Conservation (phyloP, 225 moss, liverwort and hornwort genomes). For the Polytrichum formosum region DNA sequence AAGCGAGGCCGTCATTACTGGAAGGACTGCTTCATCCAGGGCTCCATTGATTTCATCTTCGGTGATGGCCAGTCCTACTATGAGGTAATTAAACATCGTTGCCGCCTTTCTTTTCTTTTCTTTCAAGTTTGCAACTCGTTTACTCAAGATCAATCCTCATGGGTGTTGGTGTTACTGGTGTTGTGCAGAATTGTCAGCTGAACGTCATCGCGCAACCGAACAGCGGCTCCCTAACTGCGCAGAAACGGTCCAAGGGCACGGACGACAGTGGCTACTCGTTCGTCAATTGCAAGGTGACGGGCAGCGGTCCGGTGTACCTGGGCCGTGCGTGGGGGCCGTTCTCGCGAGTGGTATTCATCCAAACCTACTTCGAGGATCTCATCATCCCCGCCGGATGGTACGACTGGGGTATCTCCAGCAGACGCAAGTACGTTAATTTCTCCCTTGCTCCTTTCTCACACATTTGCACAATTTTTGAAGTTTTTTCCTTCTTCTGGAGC, state of each 20-base stretch:
- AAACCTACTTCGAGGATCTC: slow-evolving; percentile 35
- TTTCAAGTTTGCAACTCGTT: too few relatives aligned
- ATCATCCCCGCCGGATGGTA: slow-evolving; percentile 28
- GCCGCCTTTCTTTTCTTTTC: too few relatives aligned
- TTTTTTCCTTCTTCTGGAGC: background rate
- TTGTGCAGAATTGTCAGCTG: slow-evolving; percentile 36
- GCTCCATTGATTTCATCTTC: slow-evolving; percentile 44
- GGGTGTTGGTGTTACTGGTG: too few relatives aligned
- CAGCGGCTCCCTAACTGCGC: slow-evolving; percentile 42
- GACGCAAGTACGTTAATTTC: slow-evolving; percentile 16
- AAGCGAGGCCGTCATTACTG: slow-evolving; percentile 39
- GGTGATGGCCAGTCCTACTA: slow-evolving; percentile 44
- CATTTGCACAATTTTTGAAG: background rate
- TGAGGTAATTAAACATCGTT: slow-evolving; percentile 13
- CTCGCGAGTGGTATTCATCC: slow-evolving; percentile 48
- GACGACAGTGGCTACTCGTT: slow-evolving; percentile 37
- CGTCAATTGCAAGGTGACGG: slow-evolving; percentile 38
- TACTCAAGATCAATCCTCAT: too few relatives aligned
- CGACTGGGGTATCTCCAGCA: slow-evolving; percentile 23
- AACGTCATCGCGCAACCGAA: slow-evolving; percentile 31
- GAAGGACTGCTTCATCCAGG: slow-evolving; percentile 36
- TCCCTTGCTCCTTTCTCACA: background rate
- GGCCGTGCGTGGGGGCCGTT: slow-evolving; percentile 54
- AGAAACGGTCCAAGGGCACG: slow-evolving; percentile 31
- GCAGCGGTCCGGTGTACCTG: slow-evolving; percentile 39